Percentiles rank a stretch among this genome's conserved stretches.
phyloP scores from a whole-genome alignment of 768 basidiomycete genomes.

The Lactarius psammicola region DNA sequence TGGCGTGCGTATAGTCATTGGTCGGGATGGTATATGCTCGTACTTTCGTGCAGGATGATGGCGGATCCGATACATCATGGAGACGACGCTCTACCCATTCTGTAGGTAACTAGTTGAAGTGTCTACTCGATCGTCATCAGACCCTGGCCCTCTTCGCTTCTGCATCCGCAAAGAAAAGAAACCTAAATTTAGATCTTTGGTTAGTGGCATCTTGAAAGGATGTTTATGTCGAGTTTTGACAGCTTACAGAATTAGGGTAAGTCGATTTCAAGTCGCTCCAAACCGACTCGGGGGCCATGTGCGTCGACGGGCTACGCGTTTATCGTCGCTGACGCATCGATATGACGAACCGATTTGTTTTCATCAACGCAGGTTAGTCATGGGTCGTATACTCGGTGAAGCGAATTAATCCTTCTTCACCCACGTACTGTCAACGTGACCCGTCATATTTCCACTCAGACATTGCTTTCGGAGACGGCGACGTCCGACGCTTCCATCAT shows the following conservation, averaged over 20 bases:
- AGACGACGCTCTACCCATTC: not conserved
- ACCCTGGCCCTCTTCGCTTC: slow-evolving; percentile 14
- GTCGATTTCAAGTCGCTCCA: slow-evolving; percentile 58
- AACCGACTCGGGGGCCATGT: slow-evolving; percentile 75
- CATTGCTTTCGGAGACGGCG: slow-evolving; percentile 80
- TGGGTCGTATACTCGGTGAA: not conserved
- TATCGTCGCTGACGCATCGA: slow-evolving; percentile 63
- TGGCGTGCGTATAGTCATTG: not conserved
- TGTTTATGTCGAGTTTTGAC: not conserved
- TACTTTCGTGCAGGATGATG: not conserved
- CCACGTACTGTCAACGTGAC: not conserved
- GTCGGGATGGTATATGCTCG: not conserved
- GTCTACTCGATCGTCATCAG: not conserved
- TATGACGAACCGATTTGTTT: slow-evolving; percentile 61
- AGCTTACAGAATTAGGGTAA: slow-evolving; percentile 51
- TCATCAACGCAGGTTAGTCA: slow-evolving; percentile 67
- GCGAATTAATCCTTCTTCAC: not conserved
- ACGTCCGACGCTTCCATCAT: slow-evolving; percentile 68
- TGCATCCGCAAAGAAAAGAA: not conserved
- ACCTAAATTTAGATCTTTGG: not conserved
- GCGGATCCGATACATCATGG: not conserved
- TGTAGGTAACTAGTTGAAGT: not conserved
- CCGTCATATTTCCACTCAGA: slow-evolving; percentile 41
- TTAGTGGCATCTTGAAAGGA: not conserved
- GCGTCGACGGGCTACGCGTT: slow-evolving; percentile 78